A percentile compares a stretch with the other conserved stretches of the same genome.
These are phyloP conservation scores for Exophiala mesophila DNA, from an alignment of 2,329 filamentous ascomycete genomes.

Conservation along the genomic window DNA sequence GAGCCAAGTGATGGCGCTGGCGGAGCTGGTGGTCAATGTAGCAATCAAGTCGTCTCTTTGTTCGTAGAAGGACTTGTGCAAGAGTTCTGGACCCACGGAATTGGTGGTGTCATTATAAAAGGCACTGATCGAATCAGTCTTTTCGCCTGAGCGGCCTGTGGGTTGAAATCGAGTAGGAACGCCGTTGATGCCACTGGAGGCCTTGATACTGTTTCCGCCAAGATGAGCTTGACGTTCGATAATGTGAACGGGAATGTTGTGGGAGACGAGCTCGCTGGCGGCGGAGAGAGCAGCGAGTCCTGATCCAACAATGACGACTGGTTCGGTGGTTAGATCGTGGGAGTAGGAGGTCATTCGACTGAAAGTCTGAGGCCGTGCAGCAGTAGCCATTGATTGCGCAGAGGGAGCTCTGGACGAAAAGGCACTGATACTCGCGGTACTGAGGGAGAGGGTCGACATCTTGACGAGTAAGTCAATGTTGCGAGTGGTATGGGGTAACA, in stretches of 20 bases:
- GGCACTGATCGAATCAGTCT: slow-evolving; percentile 24
- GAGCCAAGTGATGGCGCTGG: slow-evolving; percentile 53
- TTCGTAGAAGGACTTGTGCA: slow-evolving; percentile 20
- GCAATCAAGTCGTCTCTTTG: slow-evolving; percentile 30
- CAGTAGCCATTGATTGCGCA: neutral
- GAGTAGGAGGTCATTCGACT: neutral
- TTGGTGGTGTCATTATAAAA: slow-evolving; percentile 55
- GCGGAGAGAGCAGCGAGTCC: slow-evolving; percentile 61
- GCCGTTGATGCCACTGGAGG: slow-evolving; percentile 62
- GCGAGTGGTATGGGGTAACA: too few species aligned
- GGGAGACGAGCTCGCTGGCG: slow-evolving; percentile 51
- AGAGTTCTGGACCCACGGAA: slow-evolving; percentile 46
- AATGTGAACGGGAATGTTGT: slow-evolving; percentile 51
- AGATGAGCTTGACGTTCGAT: slow-evolving; percentile 57
- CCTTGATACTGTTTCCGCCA: slow-evolving; percentile 63
- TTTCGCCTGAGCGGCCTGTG: neutral
- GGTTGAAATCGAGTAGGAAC: slow-evolving; percentile 55
- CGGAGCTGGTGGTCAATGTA: slow-evolving; percentile 47
- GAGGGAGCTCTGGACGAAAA: neutral
- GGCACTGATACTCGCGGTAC: neutral
- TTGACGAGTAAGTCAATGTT: too few species aligned
- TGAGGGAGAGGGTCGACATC: neutral
- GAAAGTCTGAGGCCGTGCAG: neutral
- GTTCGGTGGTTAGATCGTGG: neutral
- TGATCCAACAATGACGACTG: slow-evolving; percentile 59